Conservation (phyloP, 2,329 filamentous ascomycete species). For the Grosmannia penicillata region DNA sequence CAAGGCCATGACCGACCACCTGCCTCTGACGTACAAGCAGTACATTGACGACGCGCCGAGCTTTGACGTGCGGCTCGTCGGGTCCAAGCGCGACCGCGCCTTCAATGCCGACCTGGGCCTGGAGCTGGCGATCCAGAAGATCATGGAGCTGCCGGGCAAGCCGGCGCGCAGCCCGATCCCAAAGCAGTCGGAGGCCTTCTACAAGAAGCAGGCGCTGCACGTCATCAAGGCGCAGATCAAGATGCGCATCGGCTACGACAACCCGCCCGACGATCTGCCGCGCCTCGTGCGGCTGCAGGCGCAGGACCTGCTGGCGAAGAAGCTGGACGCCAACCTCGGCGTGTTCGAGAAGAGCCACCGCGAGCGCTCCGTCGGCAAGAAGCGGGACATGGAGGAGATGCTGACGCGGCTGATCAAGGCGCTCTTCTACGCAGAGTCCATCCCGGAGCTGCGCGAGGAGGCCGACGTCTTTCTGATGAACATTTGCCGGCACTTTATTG, state of each 20-base stretch:
- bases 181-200: slow-evolving; percentile 61
- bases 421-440: slow-evolving; percentile 68
- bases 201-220: slow-evolving; percentile 86
- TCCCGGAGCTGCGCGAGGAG: slow-evolving; percentile 65
- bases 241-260: slow-evolving; percentile 75
- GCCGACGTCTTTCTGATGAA: slow-evolving; percentile 64
- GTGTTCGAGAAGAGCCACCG: slow-evolving; percentile 63
- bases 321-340: slow-evolving; percentile 55
- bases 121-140: slow-evolving; percentile 74
- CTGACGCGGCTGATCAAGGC: slow-evolving; percentile 83
- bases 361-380: slow-evolving; percentile 74
- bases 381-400: slow-evolving; percentile 65
- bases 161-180: slow-evolving; percentile 25
- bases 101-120: slow-evolving; percentile 80
- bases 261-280: slow-evolving; percentile 76
- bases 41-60: slow-evolving; percentile 81
- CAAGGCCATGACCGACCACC: slow-evolving; percentile 84
- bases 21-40: slow-evolving; percentile 66
- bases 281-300: slow-evolving; percentile 76
- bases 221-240: slow-evolving; percentile 83
- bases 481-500: slow-evolving; percentile 76
- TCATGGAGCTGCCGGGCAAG: slow-evolving; percentile 63
- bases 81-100: slow-evolving; percentile 74
- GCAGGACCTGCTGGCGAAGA: slow-evolving; percentile 64
- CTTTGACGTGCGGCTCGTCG: slow-evolving; percentile 78